Conservation (phyloP, 2,329 filamentous ascomycete genomes). For the Annulohypoxylon truncatum region DNA sequence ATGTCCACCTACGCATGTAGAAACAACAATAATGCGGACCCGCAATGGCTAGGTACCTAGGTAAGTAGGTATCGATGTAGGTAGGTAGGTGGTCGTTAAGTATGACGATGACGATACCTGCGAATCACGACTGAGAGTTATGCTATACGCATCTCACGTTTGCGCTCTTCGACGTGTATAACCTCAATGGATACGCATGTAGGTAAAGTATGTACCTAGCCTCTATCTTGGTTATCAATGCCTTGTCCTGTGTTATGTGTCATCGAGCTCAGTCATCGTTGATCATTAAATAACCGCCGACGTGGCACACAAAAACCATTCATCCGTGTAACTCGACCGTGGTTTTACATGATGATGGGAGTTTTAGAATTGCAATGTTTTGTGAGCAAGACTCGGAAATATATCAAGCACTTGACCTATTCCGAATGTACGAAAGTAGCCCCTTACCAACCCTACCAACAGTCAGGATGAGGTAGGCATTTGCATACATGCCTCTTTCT, state of each 20-base stretch:
- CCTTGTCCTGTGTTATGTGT: conserved; percentile 20
- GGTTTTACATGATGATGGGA: neutral
- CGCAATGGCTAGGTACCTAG: neutral
- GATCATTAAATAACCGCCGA: conserved; percentile 29
- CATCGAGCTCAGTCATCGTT: conserved; percentile 18
- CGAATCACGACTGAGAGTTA: conserved; percentile 3
- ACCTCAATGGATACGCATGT: neutral
- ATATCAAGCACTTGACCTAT: conserved; percentile 20
- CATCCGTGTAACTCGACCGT: conserved; percentile 26
- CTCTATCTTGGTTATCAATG: conserved; percentile 13
- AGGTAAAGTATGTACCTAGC: neutral
- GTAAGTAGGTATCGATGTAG: neutral
- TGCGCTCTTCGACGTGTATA: neutral
- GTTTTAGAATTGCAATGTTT: neutral
- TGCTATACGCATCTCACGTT: conserved; percentile 2
- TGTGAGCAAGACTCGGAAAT: conserved; percentile 19
- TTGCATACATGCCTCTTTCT: neutral
- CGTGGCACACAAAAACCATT: conserved; percentile 20
- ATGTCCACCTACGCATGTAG: conserved; percentile 1
- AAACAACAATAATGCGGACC: conserved; percentile 12
- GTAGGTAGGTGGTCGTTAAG: conserved; percentile 11
- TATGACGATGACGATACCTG: conserved; percentile 19
- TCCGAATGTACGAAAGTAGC: conserved; percentile 6
- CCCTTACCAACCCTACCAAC: conserved; percentile 1
- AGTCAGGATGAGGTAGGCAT: conserved; percentile 7